Base-by-base conservation (phyloP, 306 rosid genomes). In the Vigna angularis region DNA sequence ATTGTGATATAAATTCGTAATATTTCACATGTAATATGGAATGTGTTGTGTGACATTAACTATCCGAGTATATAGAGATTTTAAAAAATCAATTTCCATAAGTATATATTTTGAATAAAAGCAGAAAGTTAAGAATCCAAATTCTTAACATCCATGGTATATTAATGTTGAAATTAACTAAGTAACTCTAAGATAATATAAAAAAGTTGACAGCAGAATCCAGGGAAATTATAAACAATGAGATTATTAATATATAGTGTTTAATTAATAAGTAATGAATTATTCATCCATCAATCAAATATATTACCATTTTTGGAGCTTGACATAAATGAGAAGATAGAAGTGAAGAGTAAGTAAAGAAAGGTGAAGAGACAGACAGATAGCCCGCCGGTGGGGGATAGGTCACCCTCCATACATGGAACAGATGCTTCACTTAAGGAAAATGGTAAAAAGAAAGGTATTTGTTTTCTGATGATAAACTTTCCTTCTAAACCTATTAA, bases 351-450 rank as follows among this genome's bases (percentile, higher is more conserved):
- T 9, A 53, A 85, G 75, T 26, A 79, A 73, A 42, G 50, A 55
- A 47, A 72, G 65, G 55, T 40, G 10, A 32, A 70, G 34, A 57
- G 73, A 61, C 73, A 66, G 28, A 51, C 61, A 72, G 51, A 66
- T 49, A 66, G 76, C 76, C 69, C 66, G 3, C n/a, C 51, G 83
- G 83, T 81, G 44, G 85, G 80, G 66, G 70, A 66, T 55, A 76
- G 51, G 87, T 84, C 87, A 9, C 78, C 63, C 61, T 83, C 83
- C 66, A 49, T 20, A 66, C 53, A 50, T 18, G 20, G 38, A 66
- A 77, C 45, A 57, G 9, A 34, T 51, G 70, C 44, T 10, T 72
- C 55, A 61, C 12, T 38, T 34, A 10, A 38, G 14, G 2, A 51
- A 26, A 51, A 36, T 50, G 28, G 34, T 55, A 22, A 26, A 0